Evolutionary conservation across 2,329 filamentous ascomycete genomes (phyloP).

Genomic region (Apiospora arundinis): DNA sequence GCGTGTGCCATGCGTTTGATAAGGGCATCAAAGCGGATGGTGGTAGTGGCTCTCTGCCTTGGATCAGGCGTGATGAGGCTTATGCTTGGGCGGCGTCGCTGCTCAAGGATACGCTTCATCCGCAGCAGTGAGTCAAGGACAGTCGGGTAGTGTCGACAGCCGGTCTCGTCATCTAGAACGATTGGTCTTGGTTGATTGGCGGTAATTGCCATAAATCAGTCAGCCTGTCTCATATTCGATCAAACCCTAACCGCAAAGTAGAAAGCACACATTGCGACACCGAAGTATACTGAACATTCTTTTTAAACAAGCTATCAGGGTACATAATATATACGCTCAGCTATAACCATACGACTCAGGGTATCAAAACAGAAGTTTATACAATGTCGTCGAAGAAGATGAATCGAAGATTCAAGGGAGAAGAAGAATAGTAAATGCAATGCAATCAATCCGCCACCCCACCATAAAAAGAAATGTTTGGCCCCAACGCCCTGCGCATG

Average conservation of each 20-base stretch:
- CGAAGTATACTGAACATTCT: not conserved
- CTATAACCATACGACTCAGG: not conserved
- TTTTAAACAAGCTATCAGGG: not conserved
- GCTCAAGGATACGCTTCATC: not conserved
- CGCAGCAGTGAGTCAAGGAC: not conserved
- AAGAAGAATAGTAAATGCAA: not conserved
- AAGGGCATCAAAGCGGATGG: not conserved
- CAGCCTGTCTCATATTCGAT: not conserved
- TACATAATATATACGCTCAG: not conserved
- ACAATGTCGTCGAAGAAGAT: not conserved
- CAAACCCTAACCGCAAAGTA: not conserved
- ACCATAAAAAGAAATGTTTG: not conserved
- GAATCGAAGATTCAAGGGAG: not conserved
- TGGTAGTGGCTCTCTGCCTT: not conserved
- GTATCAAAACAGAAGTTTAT: not conserved
- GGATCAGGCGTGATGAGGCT: slow-evolving; percentile 1
- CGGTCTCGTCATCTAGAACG: not conserved
- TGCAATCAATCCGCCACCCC: not conserved
- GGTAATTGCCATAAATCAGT: not conserved
- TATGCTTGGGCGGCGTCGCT: slow-evolving; percentile 1
- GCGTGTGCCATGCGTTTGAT: not conserved
- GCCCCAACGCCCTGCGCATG: not conserved
- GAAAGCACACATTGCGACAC: not conserved
- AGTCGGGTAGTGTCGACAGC: too few species aligned
- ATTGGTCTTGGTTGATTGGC: not conserved